phyloP scores from a whole-genome alignment of 2,329 filamentous ascomycete genomes.

The Verticillium dahliae region DNA sequence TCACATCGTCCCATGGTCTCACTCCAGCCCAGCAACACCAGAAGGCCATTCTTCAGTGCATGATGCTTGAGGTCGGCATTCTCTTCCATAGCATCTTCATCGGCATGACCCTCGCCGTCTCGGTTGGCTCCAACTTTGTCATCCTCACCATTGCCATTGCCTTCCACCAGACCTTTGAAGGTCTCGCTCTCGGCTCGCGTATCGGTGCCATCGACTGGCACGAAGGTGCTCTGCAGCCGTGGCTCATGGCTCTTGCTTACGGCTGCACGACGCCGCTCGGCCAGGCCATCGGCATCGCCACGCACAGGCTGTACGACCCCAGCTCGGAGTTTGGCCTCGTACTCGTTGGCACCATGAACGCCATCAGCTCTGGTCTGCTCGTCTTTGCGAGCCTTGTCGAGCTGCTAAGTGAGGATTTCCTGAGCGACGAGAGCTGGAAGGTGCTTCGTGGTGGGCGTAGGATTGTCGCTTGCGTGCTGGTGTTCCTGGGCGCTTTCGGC shows the following conservation, averaged over 20 bases:
- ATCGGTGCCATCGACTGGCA: constrained; percentile 50
- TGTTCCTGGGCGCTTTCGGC: constrained; percentile 51
- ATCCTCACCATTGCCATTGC: constrained; percentile 74
- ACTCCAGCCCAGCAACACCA: constrained; percentile 50
- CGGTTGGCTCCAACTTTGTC: constrained; percentile 68
- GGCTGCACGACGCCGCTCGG: constrained; percentile 61
- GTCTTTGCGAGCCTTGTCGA: constrained; percentile 68
- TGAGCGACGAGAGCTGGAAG: constrained; percentile 57
- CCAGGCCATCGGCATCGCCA: constrained; percentile 64
- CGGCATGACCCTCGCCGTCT: constrained; percentile 75
- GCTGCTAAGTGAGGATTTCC: constrained; percentile 64
- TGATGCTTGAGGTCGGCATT: constrained; percentile 74
- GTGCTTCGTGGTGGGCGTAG: constrained; percentile 46
- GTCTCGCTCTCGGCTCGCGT: constrained; percentile 57
- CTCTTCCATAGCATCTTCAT: constrained; percentile 77
- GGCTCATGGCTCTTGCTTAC: constrained; percentile 52
- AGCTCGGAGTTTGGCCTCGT: constrained; percentile 58
- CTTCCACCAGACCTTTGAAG: constrained; percentile 60
- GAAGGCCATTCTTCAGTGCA: constrained; percentile 66
- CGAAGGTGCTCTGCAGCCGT: constrained; percentile 37
- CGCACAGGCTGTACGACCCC: constrained; percentile 66
- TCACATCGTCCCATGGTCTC: constrained; percentile 10
- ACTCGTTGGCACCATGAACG: constrained; percentile 69
- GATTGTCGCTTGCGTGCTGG: constrained; percentile 47
- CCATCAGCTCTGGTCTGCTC: constrained; percentile 64